A percentile compares a stretch with the other conserved stretches of the same genome.
Evolutionary conservation across 345 rosid genomes (phyloP).

Genomic region (Leavenworthia alabamica): DNA sequence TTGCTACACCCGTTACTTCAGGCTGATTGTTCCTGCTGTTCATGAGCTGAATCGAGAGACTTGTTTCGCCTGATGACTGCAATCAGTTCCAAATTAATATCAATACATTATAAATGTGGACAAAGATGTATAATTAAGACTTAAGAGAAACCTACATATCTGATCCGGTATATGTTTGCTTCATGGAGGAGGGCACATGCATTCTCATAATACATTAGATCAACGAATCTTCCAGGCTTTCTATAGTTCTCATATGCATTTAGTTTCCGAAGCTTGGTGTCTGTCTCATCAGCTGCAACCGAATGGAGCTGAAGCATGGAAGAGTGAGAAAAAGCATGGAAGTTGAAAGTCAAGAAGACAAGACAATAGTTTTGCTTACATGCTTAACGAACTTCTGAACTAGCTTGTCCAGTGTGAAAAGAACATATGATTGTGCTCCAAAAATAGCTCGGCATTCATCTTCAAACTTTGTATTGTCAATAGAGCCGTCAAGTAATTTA

Average conservation of each 20-base stretch:
- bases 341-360: background rate
- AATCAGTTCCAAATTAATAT: slow-evolving; percentile 14
- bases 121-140: background rate
- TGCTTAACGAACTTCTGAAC: slow-evolving; percentile 86
- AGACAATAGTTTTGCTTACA: slow-evolving; percentile 36
- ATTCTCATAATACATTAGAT: slow-evolving; percentile 76
- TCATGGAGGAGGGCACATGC: slow-evolving; percentile 77
- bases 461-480: slow-evolving; percentile 86
- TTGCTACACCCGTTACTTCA: slow-evolving; percentile 66
- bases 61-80: slow-evolving; percentile 61
- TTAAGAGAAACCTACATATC: slow-evolving; percentile 60
- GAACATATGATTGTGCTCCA: slow-evolving; percentile 89
- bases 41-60: slow-evolving; percentile 83
- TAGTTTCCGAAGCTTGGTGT: slow-evolving; percentile 79
- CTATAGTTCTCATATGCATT: slow-evolving; percentile 75
- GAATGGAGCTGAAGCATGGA: slow-evolving; percentile 66
- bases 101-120: slow-evolving; percentile 3
- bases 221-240: slow-evolving; percentile 60
- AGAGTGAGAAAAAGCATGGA: background rate
- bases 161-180: slow-evolving; percentile 78
- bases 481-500: slow-evolving; percentile 87
- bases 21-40: slow-evolving; percentile 76
- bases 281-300: slow-evolving; percentile 78
- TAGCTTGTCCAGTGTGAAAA: slow-evolving; percentile 93
- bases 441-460: slow-evolving; percentile 93